Evolutionary conservation across 257 asterid genomes (phyloP).

Genomic region (Fraxinus cuspidata): DNA sequence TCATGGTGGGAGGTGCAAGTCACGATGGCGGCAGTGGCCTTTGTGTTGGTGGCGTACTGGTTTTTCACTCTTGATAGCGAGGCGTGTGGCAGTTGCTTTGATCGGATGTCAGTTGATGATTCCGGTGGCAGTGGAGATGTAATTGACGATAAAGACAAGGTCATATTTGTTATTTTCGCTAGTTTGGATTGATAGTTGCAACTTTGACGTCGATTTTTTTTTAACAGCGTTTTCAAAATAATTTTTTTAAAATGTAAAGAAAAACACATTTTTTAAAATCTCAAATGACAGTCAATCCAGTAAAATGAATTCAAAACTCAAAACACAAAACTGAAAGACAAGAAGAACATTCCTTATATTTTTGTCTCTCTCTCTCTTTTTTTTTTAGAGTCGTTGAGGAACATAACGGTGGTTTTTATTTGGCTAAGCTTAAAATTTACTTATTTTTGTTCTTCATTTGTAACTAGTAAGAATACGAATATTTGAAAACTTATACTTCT

Average conservation of each 20-base stretch:
- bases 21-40: conserved; percentile 65
- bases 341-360: too few species aligned
- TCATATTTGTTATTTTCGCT: conserved; percentile 23
- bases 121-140: conserved; percentile 32
- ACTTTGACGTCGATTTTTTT: background rate
- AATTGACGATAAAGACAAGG: conserved; percentile 46
- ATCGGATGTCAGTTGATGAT: conserved; percentile 34
- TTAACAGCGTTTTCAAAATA: too few species aligned
- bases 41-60: conserved; percentile 56
- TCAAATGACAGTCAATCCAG: too few species aligned
- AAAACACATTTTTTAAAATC: too few species aligned
- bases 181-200: background rate
- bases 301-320: too few species aligned
- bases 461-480: background rate
- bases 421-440: background rate
- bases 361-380: background rate
- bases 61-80: conserved; percentile 48
- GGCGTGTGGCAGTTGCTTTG: conserved; percentile 36
- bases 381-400: background rate
- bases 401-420: background rate
- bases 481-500: background rate
- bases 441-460: background rate
- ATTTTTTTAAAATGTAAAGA: background rate
- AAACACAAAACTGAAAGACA: too few species aligned
- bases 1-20: conserved; percentile 93